phyloP scores from a whole-genome alignment of 805 yeast genomes.

The Cyberlindnera xishuangbannaensis region DNA sequence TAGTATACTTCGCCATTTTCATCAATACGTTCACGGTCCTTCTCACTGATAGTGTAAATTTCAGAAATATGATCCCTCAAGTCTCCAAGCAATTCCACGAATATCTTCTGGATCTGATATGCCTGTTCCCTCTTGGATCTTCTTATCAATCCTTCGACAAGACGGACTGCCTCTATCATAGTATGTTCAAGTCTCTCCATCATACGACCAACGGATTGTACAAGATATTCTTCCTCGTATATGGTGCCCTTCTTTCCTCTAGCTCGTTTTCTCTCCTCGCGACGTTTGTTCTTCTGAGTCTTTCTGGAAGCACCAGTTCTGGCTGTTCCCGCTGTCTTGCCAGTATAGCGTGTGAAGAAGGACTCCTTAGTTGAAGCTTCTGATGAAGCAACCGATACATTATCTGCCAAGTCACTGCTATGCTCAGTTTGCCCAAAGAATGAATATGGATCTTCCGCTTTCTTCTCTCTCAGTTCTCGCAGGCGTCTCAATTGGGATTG shows the following conservation, averaged over 20 bases:
- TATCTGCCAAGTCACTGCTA: constrained; percentile 68
- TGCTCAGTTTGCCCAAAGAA: constrained; percentile 67
- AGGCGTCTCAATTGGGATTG: constrained; percentile 78
- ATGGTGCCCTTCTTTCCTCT: constrained; percentile 97
- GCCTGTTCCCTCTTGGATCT: constrained; percentile 76
- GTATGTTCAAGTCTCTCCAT: constrained; percentile 76
- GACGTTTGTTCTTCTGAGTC: constrained; percentile 85
- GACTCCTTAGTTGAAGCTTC: constrained; percentile 92
- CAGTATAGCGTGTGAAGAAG: constrained; percentile 92
- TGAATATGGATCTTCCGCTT: constrained; percentile 76
- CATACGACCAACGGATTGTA: constrained; percentile 82
- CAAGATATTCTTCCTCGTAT: constrained; percentile 93
- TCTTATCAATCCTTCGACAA: constrained; percentile 73
- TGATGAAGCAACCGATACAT: constrained; percentile 90
- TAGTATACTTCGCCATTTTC: constrained; percentile 82
- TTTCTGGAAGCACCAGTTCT: constrained; percentile 92
- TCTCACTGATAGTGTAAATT: constrained; percentile 75
- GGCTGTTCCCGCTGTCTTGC: constrained; percentile 93
- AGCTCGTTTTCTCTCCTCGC: constrained; percentile 94
- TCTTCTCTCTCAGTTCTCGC: constrained; percentile 79
- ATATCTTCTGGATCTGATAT: constrained; percentile 64
- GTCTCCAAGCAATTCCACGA: constrained; percentile 49
- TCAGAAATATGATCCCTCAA: constrained; percentile 62
- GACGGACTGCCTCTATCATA: constrained; percentile 61
- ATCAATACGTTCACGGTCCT: constrained; percentile 82